Base-by-base conservation (phyloP, 257 asterid species). In the Solanum arcanum region DNA sequence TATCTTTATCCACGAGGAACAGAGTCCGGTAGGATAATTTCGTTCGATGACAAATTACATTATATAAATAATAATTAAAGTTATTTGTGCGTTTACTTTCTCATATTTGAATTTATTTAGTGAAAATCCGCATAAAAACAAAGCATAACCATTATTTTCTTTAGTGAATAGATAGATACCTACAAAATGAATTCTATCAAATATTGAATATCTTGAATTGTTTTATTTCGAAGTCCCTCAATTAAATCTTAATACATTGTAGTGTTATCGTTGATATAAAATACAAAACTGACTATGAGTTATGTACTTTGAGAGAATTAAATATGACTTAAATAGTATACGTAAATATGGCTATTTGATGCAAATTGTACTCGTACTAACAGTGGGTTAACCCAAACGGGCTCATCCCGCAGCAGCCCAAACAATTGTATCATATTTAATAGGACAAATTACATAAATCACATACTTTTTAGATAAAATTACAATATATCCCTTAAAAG, bases 1-100 rank as follows among this genome's bases (percentile, higher is more conserved):
- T 0, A 3, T 62, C 11, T 15, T 69, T 0, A 3, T 60, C 10
- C n/a, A 11, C 4, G 0, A 1, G 7, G 3, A 15, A 3, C 0
- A 5, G 16, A 23, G 15, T 23, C 0, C 4, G 1, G 7, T 10
- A 11, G 1, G 1, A n/a, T 25, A 62, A 62, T 23, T n/a, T 0
- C 11, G 15, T 4, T 62, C 15, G 0, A 2, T n/a, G 0, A 0
- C 11, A 62, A 62, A n/a, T n/a, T 1, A 62, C 1, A 62, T 23
- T 60, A 60, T 23, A 23, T 23, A 60, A 23, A 62, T 23, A 52
- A 52, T 52, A 16, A 16, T 52, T 16, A 16, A 49, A 1, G 11
- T 2, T 10, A 12, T 1, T n/a, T 62, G 2, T 59, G 1, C 5
- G 2, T 59, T 59, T 21, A 59, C 5, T 59, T 8, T 21, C 1